These are phyloP conservation scores for Gossypium bickii DNA, from an alignment of 345 rosid genomes.

Conservation along the genomic window DNA sequence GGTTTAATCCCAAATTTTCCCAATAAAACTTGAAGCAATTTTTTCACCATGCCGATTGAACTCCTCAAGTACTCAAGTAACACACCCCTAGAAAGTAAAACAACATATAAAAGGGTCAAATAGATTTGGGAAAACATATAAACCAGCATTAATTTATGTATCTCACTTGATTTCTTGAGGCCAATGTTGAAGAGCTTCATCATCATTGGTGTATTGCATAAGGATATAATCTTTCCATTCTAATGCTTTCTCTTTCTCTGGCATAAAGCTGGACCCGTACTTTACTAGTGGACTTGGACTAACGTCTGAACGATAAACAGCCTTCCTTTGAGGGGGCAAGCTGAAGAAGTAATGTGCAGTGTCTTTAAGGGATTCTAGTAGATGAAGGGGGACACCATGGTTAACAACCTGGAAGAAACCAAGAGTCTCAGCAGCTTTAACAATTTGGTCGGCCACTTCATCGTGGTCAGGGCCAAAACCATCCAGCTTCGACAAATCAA, in stretches of 20 bases:
- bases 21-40: slow-evolving; percentile 33
- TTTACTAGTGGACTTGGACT: slow-evolving; percentile 50
- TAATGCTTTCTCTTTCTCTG: slow-evolving; percentile 52
- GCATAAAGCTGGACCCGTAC: slow-evolving; percentile 53
- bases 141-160: too few relatives aligned
- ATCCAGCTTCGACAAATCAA: slow-evolving; percentile 27
- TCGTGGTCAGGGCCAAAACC: slow-evolving; percentile 9
- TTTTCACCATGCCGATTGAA: slow-evolving; percentile 39
- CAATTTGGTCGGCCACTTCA: slow-evolving; percentile 18
- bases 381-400: slow-evolving; percentile 42
- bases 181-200: slow-evolving; percentile 52
- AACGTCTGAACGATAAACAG: slow-evolving; percentile 34
- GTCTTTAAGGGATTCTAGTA: slow-evolving; percentile 39
- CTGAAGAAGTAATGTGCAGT: slow-evolving; percentile 46
- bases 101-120: too few relatives aligned
- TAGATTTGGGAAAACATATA: too few relatives aligned
- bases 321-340: slow-evolving; percentile 39
- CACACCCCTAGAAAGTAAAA: slow-evolving; percentile 32
- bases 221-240: slow-evolving; percentile 67
- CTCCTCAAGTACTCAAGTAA: slow-evolving; percentile 41
- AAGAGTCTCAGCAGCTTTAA: slow-evolving; percentile 30
- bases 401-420: slow-evolving; percentile 32
- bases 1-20: slow-evolving; percentile 36
- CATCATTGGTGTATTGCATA: slow-evolving; percentile 46
- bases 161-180: slow-evolving; percentile 45